Evolutionary conservation across 1,284 basidiomycete genomes (phyloP).

Genomic region (Trametes hirsuta): DNA sequence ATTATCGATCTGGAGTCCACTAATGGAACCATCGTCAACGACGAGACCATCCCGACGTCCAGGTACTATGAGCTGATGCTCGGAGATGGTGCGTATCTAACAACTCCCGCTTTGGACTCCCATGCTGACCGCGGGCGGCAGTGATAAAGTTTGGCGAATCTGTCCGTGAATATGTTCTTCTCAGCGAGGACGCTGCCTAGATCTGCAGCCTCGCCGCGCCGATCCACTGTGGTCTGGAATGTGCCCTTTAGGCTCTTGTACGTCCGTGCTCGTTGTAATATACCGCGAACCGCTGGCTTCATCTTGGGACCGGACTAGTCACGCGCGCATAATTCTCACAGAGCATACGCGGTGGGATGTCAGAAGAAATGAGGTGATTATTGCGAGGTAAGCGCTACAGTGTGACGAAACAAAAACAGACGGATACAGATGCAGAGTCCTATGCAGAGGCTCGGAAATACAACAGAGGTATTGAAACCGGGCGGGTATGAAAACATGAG

Average conservation of each 20-base stretch:
- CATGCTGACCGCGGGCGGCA: constrained; percentile 36
- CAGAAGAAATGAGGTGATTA: neutral
- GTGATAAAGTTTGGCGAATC: constrained; percentile 93
- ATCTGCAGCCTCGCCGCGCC: neutral
- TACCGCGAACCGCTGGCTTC: neutral
- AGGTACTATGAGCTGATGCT: constrained; percentile 90
- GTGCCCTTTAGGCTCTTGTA: constrained; percentile 6
- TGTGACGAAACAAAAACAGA: neutral
- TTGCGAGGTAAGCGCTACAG: constrained; percentile 3
- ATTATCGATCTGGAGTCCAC: constrained; percentile 97
- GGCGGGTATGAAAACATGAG: neutral
- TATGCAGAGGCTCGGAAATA: neutral
- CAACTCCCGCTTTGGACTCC: neutral
- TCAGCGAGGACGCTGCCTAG: constrained; percentile 77
- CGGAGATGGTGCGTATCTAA: constrained; percentile 73
- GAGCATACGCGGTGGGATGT: neutral
- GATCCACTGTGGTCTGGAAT: neutral
- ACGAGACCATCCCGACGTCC: constrained; percentile 80
- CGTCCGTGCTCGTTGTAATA: constrained; percentile 15
- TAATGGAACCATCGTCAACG: constrained; percentile 93
- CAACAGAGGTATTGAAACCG: neutral
- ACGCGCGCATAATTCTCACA: neutral
- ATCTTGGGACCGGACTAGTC: neutral
- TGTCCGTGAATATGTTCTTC: constrained; percentile 84
- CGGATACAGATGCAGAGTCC: constrained; percentile 9